phyloP scores from a whole-genome alignment of 495 filamentous ascomycete species.

The Hypoxylon cercidicola region DNA sequence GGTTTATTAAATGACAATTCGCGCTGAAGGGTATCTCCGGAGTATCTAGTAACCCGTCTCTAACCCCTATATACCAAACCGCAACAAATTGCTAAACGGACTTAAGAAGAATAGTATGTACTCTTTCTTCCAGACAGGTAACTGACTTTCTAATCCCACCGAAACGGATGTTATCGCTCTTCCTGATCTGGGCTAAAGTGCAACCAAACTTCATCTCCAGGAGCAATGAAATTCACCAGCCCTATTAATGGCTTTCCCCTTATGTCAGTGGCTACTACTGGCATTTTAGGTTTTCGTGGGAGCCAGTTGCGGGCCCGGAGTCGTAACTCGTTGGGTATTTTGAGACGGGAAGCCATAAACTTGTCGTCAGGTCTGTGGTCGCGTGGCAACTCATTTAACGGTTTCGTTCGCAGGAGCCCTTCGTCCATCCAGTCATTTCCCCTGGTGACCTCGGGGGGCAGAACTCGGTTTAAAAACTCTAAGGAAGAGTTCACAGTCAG shows the following conservation, averaged over 20 bases:
- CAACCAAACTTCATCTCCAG: slow-evolving; percentile 61
- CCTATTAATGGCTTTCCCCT: slow-evolving; percentile 39
- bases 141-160: background rate
- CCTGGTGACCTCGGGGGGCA: slow-evolving; percentile 49
- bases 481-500: slow-evolving; percentile 65
- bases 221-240: slow-evolving; percentile 48
- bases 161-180: slow-evolving; percentile 38
- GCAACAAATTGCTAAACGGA: slow-evolving; percentile 10
- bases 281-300: slow-evolving; percentile 30
- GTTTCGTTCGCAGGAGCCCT: slow-evolving; percentile 48
- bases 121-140: slow-evolving; percentile 1
- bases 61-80: slow-evolving; percentile 7
- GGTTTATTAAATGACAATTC: slow-evolving; percentile 16
- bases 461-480: slow-evolving; percentile 60
- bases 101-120: background rate
- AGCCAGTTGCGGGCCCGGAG: slow-evolving; percentile 49
- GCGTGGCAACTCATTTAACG: slow-evolving; percentile 42
- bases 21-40: slow-evolving; percentile 26
- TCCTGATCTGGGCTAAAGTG: slow-evolving; percentile 54
- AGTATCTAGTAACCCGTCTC: slow-evolving; percentile 4
- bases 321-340: slow-evolving; percentile 59
- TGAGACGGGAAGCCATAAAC: slow-evolving; percentile 58
- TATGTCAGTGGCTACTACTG: slow-evolving; percentile 22
- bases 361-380: slow-evolving; percentile 59
- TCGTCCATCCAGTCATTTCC: slow-evolving; percentile 55